These are phyloP conservation scores for Neonectria ditissima DNA, from an alignment of 2,329 filamentous ascomycete species.

Conservation along the genomic window DNA sequence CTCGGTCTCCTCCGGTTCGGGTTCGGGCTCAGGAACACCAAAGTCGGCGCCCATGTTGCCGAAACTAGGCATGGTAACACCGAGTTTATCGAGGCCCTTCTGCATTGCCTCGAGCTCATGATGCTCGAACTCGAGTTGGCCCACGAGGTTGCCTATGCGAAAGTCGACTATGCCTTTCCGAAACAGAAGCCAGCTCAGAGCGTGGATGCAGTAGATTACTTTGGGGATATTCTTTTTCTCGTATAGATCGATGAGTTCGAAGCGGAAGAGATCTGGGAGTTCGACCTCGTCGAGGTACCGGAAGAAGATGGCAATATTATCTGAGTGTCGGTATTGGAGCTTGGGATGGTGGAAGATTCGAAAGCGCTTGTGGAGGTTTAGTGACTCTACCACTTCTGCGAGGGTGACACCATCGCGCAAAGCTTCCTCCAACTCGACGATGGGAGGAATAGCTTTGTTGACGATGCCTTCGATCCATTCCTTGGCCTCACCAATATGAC, in stretches of 20 bases:
- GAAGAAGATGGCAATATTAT: constrained; percentile 98
- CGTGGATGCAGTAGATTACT: constrained; percentile 98
- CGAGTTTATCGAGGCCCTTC: constrained; percentile 95
- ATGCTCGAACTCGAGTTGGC: constrained; percentile 96
- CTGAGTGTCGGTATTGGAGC: constrained; percentile 93
- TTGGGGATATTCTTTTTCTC: constrained; percentile 99
- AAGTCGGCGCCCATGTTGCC: constrained; percentile 97
- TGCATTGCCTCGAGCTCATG: constrained; percentile 98
- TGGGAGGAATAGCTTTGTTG: constrained; percentile 85
- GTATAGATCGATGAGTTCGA: constrained; percentile 96
- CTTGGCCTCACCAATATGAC: constrained; percentile 98
- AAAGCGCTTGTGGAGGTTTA: constrained; percentile 80
- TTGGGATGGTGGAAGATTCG: constrained; percentile 88
- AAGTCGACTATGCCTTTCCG: constrained; percentile 96
- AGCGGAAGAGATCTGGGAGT: constrained; percentile 93
- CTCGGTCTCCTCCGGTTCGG: constrained; percentile 87
- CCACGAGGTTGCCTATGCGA: constrained; percentile 94
- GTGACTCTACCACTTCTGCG: constrained; percentile 90
- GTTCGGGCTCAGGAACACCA: constrained; percentile 79
- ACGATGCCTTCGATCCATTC: constrained; percentile 98
- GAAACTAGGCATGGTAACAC: constrained; percentile 96
- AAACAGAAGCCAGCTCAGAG: constrained; percentile 95
- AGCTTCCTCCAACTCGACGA: constrained; percentile 93
- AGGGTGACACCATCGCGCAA: constrained; percentile 92
- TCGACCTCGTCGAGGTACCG: constrained; percentile 91